Evolutionary conservation across 164 flowering plant genomes (phyloP).

Genomic region (Berberis vulgaris): DNA sequence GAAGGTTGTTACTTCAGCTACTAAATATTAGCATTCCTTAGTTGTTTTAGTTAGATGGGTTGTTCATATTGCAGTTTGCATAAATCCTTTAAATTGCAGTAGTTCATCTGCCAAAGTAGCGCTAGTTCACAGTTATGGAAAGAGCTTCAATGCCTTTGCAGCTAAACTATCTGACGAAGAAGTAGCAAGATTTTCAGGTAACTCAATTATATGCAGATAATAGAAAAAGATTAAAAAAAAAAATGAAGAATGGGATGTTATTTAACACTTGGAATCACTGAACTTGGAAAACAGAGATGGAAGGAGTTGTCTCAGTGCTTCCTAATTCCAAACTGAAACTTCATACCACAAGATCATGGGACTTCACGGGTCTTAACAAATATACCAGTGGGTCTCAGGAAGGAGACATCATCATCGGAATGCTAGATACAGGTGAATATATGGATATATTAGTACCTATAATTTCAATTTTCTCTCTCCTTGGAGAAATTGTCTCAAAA

Average conservation of each 20-base stretch:
- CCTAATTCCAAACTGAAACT: slow-evolving; percentile 26
- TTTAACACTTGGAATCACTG: neutral
- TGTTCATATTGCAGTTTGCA: neutral
- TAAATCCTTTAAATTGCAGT: slow-evolving; percentile 1
- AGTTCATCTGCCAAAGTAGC: slow-evolving; percentile 19
- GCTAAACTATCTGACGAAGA: slow-evolving; percentile 36
- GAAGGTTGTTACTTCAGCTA: slow-evolving; percentile 7
- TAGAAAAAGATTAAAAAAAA: no score
- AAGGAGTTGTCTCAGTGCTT: slow-evolving; percentile 35
- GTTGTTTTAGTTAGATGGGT: neutral
- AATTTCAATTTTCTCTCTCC: neutral
- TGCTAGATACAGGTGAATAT: slow-evolving; percentile 34
- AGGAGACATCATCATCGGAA: slow-evolving; percentile 33
- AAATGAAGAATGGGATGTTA: no score
- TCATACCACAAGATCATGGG: slow-evolving; percentile 56
- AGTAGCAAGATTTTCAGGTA: slow-evolving; percentile 29
- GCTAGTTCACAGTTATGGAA: slow-evolving; percentile 29
- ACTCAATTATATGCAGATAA: neutral
- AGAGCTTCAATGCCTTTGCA: slow-evolving; percentile 43
- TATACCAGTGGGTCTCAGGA: slow-evolving; percentile 4
- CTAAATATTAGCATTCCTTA: neutral
- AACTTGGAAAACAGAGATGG: slow-evolving; percentile 27
- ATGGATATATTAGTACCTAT: neutral
- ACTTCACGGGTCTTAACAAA: slow-evolving; percentile 28
- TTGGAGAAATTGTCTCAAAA: neutral